Percentiles rank a stretch among this genome's conserved stretches.
phyloP scores from a whole-genome alignment of 2,329 filamentous ascomycete species.

The Diaporthe sp. region DNA sequence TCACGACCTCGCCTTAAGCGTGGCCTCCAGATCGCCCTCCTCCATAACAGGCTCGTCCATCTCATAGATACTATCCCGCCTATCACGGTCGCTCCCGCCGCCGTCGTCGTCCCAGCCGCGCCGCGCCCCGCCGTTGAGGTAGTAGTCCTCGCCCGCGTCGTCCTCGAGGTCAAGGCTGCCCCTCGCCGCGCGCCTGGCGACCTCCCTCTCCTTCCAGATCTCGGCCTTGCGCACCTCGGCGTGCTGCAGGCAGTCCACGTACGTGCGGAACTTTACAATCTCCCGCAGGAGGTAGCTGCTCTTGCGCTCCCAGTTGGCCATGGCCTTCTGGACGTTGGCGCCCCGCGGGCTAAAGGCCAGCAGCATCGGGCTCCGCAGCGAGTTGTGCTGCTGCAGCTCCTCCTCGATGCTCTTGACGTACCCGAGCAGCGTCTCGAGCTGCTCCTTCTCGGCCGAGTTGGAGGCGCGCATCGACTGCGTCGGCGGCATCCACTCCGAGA shows the following conservation, averaged over 20 bases:
- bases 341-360: slow-evolving; percentile 89
- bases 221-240: slow-evolving; percentile 77
- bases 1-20: slow-evolving; percentile 12
- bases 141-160: slow-evolving; percentile 36
- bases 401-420: slow-evolving; percentile 90
- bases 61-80: neutral
- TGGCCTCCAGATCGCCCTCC: slow-evolving; percentile 24
- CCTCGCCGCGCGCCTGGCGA: slow-evolving; percentile 59
- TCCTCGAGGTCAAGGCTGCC: slow-evolving; percentile 57
- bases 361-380: slow-evolving; percentile 86
- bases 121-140: neutral
- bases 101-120: slow-evolving; percentile 12
- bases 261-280: slow-evolving; percentile 96
- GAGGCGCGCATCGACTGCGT: slow-evolving; percentile 91
- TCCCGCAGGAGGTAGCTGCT: slow-evolving; percentile 90
- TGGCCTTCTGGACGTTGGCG: slow-evolving; percentile 82
- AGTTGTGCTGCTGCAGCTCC: slow-evolving; percentile 88
- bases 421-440: slow-evolving; percentile 76
- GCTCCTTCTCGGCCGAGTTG: slow-evolving; percentile 80
- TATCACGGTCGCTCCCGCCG: neutral
- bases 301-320: slow-evolving; percentile 98
- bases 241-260: slow-evolving; percentile 84
- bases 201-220: slow-evolving; percentile 72
- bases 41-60: slow-evolving; percentile 16
- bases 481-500: slow-evolving; percentile 90